Evolutionary conservation across 2,329 filamentous ascomycete species (phyloP).

Genomic region (Epichloe coenophiala): DNA sequence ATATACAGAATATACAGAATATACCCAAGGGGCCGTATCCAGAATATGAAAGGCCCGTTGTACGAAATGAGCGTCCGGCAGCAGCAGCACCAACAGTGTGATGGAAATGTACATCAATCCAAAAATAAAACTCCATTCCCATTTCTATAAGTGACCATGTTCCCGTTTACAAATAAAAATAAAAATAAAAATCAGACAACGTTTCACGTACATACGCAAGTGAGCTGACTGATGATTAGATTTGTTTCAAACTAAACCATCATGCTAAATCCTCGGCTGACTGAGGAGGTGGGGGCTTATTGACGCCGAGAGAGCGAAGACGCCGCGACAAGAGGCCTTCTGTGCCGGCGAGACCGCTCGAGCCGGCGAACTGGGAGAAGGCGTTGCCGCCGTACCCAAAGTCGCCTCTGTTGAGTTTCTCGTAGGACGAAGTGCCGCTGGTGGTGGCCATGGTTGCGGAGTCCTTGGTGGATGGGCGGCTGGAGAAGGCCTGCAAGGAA

Average conservation of each 20-base stretch:
- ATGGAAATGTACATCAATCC: too few species aligned
- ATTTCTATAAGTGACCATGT: too few species aligned
- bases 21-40: too few species aligned
- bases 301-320: constrained; percentile 47
- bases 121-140: too few species aligned
- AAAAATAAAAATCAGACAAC: too few species aligned
- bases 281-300: constrained; percentile 10
- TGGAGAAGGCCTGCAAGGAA: constrained; percentile 14
- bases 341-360: constrained; percentile 20
- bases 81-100: too few species aligned
- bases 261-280: constrained; percentile 6
- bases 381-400: constrained; percentile 46
- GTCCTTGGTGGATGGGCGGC: constrained; percentile 23
- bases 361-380: constrained; percentile 23
- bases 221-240: too few species aligned
- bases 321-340: constrained; percentile 60
- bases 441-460: constrained; percentile 16
- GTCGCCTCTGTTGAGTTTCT: constrained; percentile 56
- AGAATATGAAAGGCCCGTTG: too few species aligned
- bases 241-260: neutral
- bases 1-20: too few species aligned
- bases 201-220: too few species aligned
- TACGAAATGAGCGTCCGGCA: too few species aligned
- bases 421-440: constrained; percentile 30
- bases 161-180: too few species aligned